Evolutionary conservation across 345 rosid species (phyloP), one percentile per base, ranked within the genome.

Genomic region (Leavenworthia alabamica): DNA sequence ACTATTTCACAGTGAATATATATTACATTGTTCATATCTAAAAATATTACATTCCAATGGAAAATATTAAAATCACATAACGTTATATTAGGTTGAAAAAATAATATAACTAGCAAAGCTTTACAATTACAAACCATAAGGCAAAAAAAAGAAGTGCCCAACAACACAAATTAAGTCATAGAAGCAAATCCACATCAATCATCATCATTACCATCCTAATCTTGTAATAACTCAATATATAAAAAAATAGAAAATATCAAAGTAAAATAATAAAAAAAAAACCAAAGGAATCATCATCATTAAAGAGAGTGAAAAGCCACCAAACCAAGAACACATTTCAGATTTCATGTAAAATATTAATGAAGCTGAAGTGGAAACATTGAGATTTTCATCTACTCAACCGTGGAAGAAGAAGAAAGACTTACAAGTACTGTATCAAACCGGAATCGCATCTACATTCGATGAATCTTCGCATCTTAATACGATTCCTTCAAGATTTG

Each of bases 401-500:
- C 8, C 62, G 68, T 61, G 62, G 67, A 36, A 68, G 73, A 46
- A 19, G 31, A 41, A 31, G 35, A 32, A 35, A 51, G 63, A 61
- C 62, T 61, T 87, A 86, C 74, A 62, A 70, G 50, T 53, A 54
- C 56, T 45, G 62, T 36, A 45, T 37, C 64, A 69, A 73, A 94
- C 99, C 0, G 99, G 97, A 64, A 94, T 94, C 32, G 83, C 99
- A 72, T 90, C 99, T 3, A 73, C 86, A 66, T 86, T 82, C 0
- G 96, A 84, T n/a, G 90, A 80, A 47, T 94, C 99, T 77, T 94
- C 99, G 27, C 99, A 83, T 84, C 97, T 84, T 78, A 93, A 71
- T 54, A 93, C 82, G 40, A 93, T 83, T 42, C 99, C 99, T 35
- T 93, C 96, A 0, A 89, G 96, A 60, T 84, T 79, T 1, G 97